phyloP scores from a whole-genome alignment of 1,284 basidiomycete genomes.

The Amylostereum chailletii region DNA sequence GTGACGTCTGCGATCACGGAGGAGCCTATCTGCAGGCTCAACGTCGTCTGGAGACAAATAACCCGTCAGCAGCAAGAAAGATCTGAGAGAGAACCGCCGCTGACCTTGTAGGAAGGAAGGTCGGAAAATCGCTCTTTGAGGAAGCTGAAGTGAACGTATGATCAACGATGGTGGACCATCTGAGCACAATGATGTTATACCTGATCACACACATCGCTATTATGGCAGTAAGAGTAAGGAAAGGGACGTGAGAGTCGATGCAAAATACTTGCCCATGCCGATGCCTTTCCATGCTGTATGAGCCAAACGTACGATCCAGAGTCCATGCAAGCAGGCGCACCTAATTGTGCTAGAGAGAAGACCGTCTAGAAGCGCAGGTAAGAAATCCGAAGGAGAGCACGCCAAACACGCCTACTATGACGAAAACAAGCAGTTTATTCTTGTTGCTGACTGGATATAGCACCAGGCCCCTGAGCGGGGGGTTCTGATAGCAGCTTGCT shows the following conservation, averaged over 20 bases:
- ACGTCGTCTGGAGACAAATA: neutral
- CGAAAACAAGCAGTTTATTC: constrained; percentile 2
- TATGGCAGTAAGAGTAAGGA: neutral
- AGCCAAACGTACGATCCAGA: neutral
- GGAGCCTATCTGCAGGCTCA: constrained; percentile 2
- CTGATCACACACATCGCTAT: constrained; percentile 3
- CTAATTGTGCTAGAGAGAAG: constrained; percentile 6
- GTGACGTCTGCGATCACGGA: constrained; percentile 1
- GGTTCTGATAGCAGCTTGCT: neutral
- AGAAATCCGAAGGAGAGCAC: neutral
- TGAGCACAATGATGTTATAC: neutral
- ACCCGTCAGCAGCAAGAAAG: neutral
- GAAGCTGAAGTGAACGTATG: neutral
- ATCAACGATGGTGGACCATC: neutral
- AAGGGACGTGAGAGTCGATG: neutral
- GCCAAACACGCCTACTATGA: constrained; percentile 1
- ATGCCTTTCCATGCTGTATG: constrained; percentile 1
- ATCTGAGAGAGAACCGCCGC: neutral
- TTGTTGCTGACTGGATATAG: constrained; percentile 3
- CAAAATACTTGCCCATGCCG: neutral
- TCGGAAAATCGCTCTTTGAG: constrained; percentile 1
- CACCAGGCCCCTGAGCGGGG: neutral
- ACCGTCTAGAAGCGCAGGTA: constrained; percentile 1
- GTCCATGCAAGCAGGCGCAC: neutral
- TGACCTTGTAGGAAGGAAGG: constrained; percentile 3